Evolutionary conservation across 495 filamentous ascomycete genomes (phyloP).

Genomic region (Annulohypoxylon bovei): DNA sequence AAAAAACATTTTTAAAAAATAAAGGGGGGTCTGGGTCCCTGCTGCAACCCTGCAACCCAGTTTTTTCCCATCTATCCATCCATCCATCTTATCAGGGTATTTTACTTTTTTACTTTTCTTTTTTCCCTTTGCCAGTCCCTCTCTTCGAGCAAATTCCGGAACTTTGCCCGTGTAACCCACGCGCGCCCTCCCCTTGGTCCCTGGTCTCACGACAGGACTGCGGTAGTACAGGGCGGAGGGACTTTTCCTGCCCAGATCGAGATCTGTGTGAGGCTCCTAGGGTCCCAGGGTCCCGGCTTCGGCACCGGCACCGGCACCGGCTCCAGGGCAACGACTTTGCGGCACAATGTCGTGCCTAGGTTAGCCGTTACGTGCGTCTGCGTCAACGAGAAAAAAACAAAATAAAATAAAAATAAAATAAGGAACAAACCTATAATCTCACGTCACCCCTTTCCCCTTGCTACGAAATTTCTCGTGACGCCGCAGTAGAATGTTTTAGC

Average conservation of each 20-base stretch:
- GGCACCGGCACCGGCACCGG: not conserved
- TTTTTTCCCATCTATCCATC: not conserved
- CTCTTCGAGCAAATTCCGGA: constrained; percentile 1
- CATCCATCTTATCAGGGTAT: not conserved
- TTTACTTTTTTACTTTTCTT: not conserved
- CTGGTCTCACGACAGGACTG: constrained; percentile 11
- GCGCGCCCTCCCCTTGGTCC: not conserved
- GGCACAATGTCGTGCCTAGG: not conserved
- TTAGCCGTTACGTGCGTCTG: constrained; percentile 8
- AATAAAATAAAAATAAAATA: not conserved
- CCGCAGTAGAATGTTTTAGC: constrained; percentile 9
- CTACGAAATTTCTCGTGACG: constrained; percentile 10
- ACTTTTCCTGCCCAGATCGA: constrained; percentile 27
- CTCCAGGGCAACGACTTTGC: not conserved
- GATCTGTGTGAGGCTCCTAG: constrained; percentile 34
- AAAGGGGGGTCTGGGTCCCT: not conserved
- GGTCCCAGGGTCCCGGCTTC: constrained; percentile 4
- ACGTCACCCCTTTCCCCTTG: not conserved
- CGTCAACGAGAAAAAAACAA: not conserved
- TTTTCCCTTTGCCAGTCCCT: not conserved
- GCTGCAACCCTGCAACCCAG: not conserved
- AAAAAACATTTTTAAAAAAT: not conserved
- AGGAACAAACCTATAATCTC: not conserved
- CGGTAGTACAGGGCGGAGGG: too few relatives aligned
- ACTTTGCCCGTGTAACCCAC: constrained; percentile 32